phyloP scores from a whole-genome alignment of 2,329 filamentous ascomycete genomes.

The Alternaria sp. region DNA sequence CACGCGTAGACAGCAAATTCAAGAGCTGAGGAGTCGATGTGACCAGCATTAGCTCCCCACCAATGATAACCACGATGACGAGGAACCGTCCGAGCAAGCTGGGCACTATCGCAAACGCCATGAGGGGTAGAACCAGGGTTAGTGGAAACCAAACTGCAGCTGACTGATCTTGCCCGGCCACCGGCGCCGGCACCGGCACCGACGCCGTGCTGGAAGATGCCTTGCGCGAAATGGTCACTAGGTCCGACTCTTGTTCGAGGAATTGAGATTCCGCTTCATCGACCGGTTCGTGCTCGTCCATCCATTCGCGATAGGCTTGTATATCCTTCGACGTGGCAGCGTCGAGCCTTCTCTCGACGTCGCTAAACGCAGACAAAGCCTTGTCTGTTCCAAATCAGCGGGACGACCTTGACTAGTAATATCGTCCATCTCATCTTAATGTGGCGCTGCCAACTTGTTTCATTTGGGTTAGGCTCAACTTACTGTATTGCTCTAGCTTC shows the following conservation, averaged over 20 bases:
- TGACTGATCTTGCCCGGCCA: slow-evolving; percentile 30
- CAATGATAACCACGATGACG: slow-evolving; percentile 51
- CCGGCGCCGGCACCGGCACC: slow-evolving; percentile 14
- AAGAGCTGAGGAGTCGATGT: slow-evolving; percentile 47
- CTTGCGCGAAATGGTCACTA: slow-evolving; percentile 55
- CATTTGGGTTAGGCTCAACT: slow-evolving; percentile 18
- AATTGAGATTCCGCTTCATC: slow-evolving; percentile 68
- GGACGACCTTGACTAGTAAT: not conserved
- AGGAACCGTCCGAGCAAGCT: slow-evolving; percentile 53
- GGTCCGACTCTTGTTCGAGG: slow-evolving; percentile 64
- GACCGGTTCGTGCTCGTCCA: slow-evolving; percentile 64
- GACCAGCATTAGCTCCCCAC: slow-evolving; percentile 47
- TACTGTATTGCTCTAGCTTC: slow-evolving; percentile 74
- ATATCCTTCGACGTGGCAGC: slow-evolving; percentile 63
- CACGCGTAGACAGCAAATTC: slow-evolving; percentile 47
- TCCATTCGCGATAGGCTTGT: slow-evolving; percentile 64
- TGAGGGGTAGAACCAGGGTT: slow-evolving; percentile 52
- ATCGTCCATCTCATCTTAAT: slow-evolving; percentile 8
- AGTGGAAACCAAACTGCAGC: slow-evolving; percentile 49
- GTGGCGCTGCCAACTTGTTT: not conserved
- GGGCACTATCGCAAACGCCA: slow-evolving; percentile 56
- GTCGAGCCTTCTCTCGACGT: slow-evolving; percentile 61
- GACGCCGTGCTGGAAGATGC: slow-evolving; percentile 21
- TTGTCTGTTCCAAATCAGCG: slow-evolving; percentile 50
- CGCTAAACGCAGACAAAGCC: slow-evolving; percentile 66